phyloP scores from a whole-genome alignment of 2,329 filamentous ascomycete species.

The Fusarium ambrosium region DNA sequence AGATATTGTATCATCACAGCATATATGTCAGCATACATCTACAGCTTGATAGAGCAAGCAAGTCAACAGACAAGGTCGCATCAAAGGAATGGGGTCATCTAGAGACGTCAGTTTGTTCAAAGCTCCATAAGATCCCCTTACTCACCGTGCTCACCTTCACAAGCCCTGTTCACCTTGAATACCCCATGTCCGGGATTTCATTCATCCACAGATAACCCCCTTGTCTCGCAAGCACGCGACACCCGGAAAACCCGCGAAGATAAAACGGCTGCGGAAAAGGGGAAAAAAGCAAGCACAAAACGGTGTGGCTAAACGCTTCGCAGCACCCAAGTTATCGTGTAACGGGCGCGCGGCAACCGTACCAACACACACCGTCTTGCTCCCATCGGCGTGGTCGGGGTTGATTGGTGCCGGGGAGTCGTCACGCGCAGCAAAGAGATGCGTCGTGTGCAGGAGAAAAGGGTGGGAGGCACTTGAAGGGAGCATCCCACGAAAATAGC shows the following conservation, averaged over 20 bases:
- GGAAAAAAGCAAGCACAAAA: not conserved
- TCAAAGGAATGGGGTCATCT: not conserved
- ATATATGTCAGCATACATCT: not conserved
- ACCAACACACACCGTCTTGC: slow-evolving; percentile 2
- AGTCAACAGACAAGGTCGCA: not conserved
- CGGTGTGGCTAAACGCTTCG: not conserved
- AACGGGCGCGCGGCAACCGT: slow-evolving; percentile 1
- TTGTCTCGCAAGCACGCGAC: not conserved
- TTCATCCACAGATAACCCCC: not conserved
- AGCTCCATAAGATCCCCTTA: not conserved
- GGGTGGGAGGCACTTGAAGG: slow-evolving; percentile 10
- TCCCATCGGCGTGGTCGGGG: slow-evolving; percentile 13
- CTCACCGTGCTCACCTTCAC: not conserved
- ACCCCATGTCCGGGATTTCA: not conserved
- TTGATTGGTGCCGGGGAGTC: slow-evolving; percentile 33
- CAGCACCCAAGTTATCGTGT: not conserved
- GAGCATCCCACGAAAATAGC: not conserved
- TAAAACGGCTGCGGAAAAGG: not conserved
- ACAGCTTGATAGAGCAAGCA: not conserved
- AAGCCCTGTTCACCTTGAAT: not conserved
- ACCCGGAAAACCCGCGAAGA: not conserved
- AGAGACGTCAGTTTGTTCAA: not conserved
- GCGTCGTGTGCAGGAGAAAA: slow-evolving; percentile 2
- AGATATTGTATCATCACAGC: not conserved
- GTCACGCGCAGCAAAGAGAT: slow-evolving; percentile 23